These are phyloP conservation scores for Cubamyces sp. DNA, from an alignment of 768 basidiomycete genomes.

Conservation along the genomic window DNA sequence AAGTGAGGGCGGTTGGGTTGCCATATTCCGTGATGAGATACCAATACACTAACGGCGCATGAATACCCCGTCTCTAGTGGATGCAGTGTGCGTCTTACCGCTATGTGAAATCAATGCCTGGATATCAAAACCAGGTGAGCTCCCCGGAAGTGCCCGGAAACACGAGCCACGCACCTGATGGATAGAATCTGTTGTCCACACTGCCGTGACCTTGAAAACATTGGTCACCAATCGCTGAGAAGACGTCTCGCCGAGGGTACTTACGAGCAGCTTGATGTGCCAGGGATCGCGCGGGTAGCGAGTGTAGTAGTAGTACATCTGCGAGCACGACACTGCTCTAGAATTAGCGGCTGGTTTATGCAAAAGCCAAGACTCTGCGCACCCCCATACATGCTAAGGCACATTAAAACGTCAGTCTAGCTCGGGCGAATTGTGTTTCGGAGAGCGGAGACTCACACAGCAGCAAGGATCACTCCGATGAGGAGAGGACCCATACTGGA, in stretches of 20 bases:
- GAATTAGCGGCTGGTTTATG: not conserved
- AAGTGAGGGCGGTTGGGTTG: slow-evolving; percentile 42
- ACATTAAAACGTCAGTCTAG: not conserved
- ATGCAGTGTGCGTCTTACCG: slow-evolving; percentile 10
- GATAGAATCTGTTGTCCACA: slow-evolving; percentile 28
- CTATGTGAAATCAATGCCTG: slow-evolving; percentile 32
- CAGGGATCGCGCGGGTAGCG: slow-evolving; percentile 15
- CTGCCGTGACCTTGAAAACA: slow-evolving; percentile 19
- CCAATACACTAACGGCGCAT: slow-evolving; percentile 46
- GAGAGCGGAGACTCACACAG: slow-evolving; percentile 39
- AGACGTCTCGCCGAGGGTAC: not conserved
- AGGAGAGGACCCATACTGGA: slow-evolving; percentile 54
- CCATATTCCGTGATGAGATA: slow-evolving; percentile 58
- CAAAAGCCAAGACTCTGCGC: slow-evolving; percentile 17
- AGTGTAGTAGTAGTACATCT: slow-evolving; percentile 59
- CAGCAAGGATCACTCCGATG: slow-evolving; percentile 53
- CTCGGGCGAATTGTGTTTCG: not conserved
- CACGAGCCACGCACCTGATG: slow-evolving; percentile 22
- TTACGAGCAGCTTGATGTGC: slow-evolving; percentile 11
- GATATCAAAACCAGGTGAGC: slow-evolving; percentile 1
- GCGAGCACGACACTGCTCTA: slow-evolving; percentile 53
- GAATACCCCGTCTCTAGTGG: not conserved
- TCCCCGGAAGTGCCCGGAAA: not conserved
- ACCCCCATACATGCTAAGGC: slow-evolving; percentile 56
- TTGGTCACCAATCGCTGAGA: not conserved